Evolutionary conservation across 345 rosid species (phyloP), one percentile per base, ranked within the genome.

Genomic region (Ricinus communis): DNA sequence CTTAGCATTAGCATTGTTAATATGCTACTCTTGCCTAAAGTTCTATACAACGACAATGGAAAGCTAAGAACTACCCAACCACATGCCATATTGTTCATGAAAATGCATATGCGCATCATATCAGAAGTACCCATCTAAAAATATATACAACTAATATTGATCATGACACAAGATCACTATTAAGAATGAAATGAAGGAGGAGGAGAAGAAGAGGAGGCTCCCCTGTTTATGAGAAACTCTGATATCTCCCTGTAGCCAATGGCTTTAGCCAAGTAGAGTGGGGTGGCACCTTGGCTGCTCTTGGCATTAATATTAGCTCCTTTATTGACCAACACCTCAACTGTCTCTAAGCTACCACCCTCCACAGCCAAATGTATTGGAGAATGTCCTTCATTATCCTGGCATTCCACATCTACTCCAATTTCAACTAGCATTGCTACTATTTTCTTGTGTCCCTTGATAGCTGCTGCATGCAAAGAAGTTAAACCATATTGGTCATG

Each of bases 351-450:
- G 28, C 73, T 70, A 46, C 90, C 88, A 8, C 85, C 69, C 33
- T 72, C 87, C 56, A 80, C 88, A 0, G 90, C 93, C 79, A 85
- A 25, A 74, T 88, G 93, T 72, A 86, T 70, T 0, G 93, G 80
- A 1, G 61, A 36, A 58, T 88, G 85, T 46, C 85, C 90, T 36
- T 88, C 85, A 4, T 77, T 61, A 70, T 88, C 93, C 54, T 11
- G 60, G 51, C 81, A 50, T 5, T 80, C 83, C 49, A 86, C 41
- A 7, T 78, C 80, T 15, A 65, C 58, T 1, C 88, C 88, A 8
- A 31, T 65, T 24, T 76, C 81, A 5, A 72, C 50, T 9, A 88
- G 84, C 72, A 82, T 4, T 51, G 67, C 36, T n/a, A 85, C 71
- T 22, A 65, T 74, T 5, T 83, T 76, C 66, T 21, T 72, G 74